phyloP scores from a whole-genome alignment of 306 rosid genomes.

The Begonia fuchsioides region DNA sequence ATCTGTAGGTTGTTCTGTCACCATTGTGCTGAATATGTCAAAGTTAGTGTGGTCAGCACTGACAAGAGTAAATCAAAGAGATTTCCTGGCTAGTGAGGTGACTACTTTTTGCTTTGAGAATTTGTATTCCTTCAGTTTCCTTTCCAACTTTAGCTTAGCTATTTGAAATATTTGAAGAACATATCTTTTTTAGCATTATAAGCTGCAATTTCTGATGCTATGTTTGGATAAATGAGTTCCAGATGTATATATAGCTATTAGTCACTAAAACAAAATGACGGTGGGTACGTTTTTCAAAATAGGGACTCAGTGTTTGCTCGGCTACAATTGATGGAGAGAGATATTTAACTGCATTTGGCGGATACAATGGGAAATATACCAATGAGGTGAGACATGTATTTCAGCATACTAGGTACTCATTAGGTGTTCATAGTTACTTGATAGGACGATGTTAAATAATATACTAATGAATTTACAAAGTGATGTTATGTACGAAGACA shows the following conservation, averaged over 20 bases:
- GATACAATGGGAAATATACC: conserved; percentile 93
- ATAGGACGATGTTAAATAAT: no score
- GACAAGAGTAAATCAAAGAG: conserved; percentile 63
- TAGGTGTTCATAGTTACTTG: no score
- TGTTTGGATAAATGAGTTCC: background rate
- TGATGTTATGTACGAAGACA: no score
- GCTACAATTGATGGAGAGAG: conserved; percentile 52
- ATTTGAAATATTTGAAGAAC: no score
- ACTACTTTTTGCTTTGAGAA: conserved; percentile 10
- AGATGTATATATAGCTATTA: background rate
- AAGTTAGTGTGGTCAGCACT: conserved; percentile 77
- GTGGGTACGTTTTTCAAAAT: conserved; percentile 14
- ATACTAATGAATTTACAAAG: no score
- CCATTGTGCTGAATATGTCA: conserved; percentile 73
- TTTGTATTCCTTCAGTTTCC: background rate
- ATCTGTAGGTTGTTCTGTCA: conserved; percentile 79
- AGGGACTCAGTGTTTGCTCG: conserved; percentile 80
- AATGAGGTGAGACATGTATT: conserved; percentile 47
- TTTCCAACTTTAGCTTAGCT: conserved; percentile 1
- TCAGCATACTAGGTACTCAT: no score
- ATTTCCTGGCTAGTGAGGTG: conserved; percentile 98
- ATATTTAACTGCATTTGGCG: conserved; percentile 84
- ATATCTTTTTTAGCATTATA: no score
- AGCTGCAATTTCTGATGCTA: no score
- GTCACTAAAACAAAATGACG: no score